Evolutionary conservation across 257 asterid species (phyloP).

Genomic region (Nicotiana paniculata): DNA sequence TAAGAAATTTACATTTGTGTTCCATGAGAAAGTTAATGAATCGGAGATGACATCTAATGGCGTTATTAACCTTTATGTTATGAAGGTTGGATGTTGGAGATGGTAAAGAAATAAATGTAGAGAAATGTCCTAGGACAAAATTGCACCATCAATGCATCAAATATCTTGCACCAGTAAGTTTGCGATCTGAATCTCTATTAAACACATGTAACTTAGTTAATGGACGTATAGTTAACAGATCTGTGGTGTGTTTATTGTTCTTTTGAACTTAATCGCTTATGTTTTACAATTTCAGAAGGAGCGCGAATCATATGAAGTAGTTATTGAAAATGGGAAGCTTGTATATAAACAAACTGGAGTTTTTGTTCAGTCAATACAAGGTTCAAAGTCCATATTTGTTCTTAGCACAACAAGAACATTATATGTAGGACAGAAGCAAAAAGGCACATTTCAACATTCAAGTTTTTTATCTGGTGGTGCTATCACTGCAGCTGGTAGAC

Average conservation of each 20-base stretch:
- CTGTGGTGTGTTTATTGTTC: neutral
- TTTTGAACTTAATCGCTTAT: constrained; percentile 8
- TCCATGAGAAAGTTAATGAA: neutral
- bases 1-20: neutral
- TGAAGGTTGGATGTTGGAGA: constrained; percentile 93
- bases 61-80: neutral
- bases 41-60: neutral
- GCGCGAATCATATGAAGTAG: constrained; percentile 70
- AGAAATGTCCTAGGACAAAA: constrained; percentile 61
- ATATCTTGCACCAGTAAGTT: constrained; percentile 84
- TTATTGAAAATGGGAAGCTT: constrained; percentile 65
- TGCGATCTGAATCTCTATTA: too few relatives aligned
- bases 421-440: constrained; percentile 73
- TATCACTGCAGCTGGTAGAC: constrained; percentile 90
- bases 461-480: constrained; percentile 94
- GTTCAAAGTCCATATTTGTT: constrained; percentile 87
- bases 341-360: constrained; percentile 52
- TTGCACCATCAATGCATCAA: constrained; percentile 78
- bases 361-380: constrained; percentile 55
- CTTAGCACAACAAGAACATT: constrained; percentile 75
- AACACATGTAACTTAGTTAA: neutral
- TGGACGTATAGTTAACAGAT: neutral
- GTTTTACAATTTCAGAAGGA: constrained; percentile 46
- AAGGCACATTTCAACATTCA: constrained; percentile 87
- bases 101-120: constrained; percentile 78